These are phyloP conservation scores for Ganoderma meredithae DNA, from an alignment of 1,284 basidiomycete species.

Conservation along the genomic window DNA sequence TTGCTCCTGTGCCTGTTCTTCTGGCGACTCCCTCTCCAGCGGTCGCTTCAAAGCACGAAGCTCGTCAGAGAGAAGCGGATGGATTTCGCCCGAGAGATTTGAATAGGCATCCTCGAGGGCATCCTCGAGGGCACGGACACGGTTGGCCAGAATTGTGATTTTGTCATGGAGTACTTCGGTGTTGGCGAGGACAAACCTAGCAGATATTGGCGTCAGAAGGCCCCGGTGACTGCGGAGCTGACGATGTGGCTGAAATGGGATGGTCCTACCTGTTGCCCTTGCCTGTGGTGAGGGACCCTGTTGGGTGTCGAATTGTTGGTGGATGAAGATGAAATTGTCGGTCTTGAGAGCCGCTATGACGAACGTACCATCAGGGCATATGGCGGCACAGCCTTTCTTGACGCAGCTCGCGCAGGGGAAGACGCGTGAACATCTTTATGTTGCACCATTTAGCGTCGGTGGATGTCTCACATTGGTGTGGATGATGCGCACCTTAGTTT, in stretches of 20 bases:
- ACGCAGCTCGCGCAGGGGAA: conserved; percentile 74
- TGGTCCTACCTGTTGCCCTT: conserved; percentile 69
- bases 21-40: conserved; percentile 53
- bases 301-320: conserved; percentile 4
- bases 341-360: conserved; percentile 7
- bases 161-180: conserved; percentile 74
- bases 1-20: conserved; percentile 41
- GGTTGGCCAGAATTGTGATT: conserved; percentile 62
- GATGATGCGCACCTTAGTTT: conserved; percentile 65
- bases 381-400: conserved; percentile 70
- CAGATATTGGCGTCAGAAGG: neutral
- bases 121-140: conserved; percentile 70
- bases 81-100: conserved; percentile 52
- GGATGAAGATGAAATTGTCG: conserved; percentile 14
- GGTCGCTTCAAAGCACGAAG: conserved; percentile 70
- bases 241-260: conserved; percentile 10
- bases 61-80: conserved; percentile 66
- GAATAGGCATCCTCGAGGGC: conserved; percentile 61
- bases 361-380: conserved; percentile 64
- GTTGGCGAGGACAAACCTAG: conserved; percentile 71
- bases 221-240: conserved; percentile 16
- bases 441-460: neutral
- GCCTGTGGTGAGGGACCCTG: conserved; percentile 74
- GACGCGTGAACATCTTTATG: conserved; percentile 61
- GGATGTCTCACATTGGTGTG: no score